Evolutionary conservation across 2,329 filamentous ascomycete genomes (phyloP), one percentile per base, ranked within the genome.

Genomic region (Fusarium praegraminearum): DNA sequence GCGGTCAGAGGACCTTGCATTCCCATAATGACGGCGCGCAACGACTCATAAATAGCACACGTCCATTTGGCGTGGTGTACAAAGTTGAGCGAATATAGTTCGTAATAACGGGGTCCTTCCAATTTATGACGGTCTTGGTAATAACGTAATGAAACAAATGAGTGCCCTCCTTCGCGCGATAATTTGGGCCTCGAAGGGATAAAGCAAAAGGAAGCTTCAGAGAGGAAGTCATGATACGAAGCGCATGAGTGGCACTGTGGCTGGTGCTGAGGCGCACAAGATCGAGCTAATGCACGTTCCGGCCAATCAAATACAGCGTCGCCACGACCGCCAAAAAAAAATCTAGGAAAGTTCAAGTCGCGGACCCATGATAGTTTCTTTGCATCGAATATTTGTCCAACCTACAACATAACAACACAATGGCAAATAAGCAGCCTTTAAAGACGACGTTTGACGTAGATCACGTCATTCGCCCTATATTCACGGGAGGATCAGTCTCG

Each of bases 361-460:
- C 22, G 15, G 50, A 49, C 61, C 50, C 62, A 67, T 73, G 71
- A 75, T 53, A 70, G 63, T 49, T 62, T 63, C 62, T 73, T 57
- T 65, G 41, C 70, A 68, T 62, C 58, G 46, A 70, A 58, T 64
- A 56, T 58, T 66, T 45, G 53, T 62, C 56, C 61, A 65, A 28
- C 70, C 49, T 28, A 20, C 56, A 46, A 43, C 61, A 64, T 61
- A 70, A 52, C 61, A 44, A 36, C 46, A 72, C 50, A 59, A 80
- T 91, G 89, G 86, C 89, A 57, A 86, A 82, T 65, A 89, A 88
- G 79, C 82, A 88, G 63, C 83, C 87, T 20, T 84, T 88, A 73
- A 97, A 94, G 84, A 98, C 94, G 61, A 97, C 95, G 5, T 99
- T 98, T 79, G 93, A 97, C 76, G 88, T 91, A 62, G 87, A 87